Base-by-base conservation (phyloP, 2,329 filamentous ascomycete genomes). In the Coleophoma cylindrospora region DNA sequence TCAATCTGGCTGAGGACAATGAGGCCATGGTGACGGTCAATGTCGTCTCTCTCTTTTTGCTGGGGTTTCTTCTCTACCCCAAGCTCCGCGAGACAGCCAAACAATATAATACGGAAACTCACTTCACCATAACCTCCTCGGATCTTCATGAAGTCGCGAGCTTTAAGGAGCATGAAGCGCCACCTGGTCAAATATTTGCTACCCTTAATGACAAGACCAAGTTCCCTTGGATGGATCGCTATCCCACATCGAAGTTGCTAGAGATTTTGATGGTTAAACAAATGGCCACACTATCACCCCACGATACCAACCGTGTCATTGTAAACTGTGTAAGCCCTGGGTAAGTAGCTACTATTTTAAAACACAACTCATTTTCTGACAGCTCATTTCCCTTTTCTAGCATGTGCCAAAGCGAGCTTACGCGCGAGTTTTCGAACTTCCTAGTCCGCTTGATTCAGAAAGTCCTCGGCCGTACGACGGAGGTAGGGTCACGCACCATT, bases 401-500 rank as follows among this genome's bases (percentile, higher is more conserved):
- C 8, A 46, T 51, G 34, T 50, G 45, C 34, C 17, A 43, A 19
- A 50, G 38, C 19, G 48, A 44, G 14, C 48, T 50, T 22, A 5
- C 11, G 4, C 17, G 51, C 15, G 44, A 50, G 8, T 34, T 45
- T 21, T 11, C 11, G 10, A 15, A 17, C 13, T 12, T 10, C 13
- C 22, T 57, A 46, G 48, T 17, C 10, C 9, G 34, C 27, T 22
- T 67, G 9, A 33, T 72, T 19, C 63, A 66, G 22, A 48, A 66
- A 13, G 14, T 69, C 22, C 46, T 74, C 15, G 74, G 68, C 2
- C 67, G 74, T 19, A 64, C 67, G 0, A 69, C 71, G 0, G 76
- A 78, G 61, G 66, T 69, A 3, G 75, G 77, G 2, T 69, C 66
- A 47, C 67, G 76, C 12, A 75, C 72, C 9, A 43, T 66, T 14